These are phyloP conservation scores for Acidomyces sp. DNA, from an alignment of 495 filamentous ascomycete genomes.

Conservation along the genomic window DNA sequence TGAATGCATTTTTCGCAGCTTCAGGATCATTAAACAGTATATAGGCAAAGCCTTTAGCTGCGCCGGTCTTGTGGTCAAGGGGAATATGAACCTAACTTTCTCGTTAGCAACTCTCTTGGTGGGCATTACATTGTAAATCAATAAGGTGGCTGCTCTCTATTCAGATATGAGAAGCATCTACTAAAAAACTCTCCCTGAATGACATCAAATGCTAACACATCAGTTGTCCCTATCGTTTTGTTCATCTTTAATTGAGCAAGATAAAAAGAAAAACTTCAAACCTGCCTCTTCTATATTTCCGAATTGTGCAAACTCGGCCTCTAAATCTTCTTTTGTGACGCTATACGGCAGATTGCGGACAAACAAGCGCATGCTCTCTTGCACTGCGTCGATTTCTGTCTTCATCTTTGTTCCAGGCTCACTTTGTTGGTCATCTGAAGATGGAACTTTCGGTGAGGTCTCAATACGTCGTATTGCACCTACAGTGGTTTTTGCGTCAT, in stretches of 20 bases:
- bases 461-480: too few relatives aligned
- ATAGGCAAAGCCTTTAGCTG: slow-evolving; percentile 80
- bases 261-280: slow-evolving; percentile 16
- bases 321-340: slow-evolving; percentile 63
- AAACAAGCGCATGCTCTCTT: slow-evolving; percentile 59
- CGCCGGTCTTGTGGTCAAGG: slow-evolving; percentile 47
- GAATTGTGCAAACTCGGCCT: slow-evolving; percentile 52
- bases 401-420: slow-evolving; percentile 71
- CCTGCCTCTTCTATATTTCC: slow-evolving; percentile 81
- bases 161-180: slow-evolving; percentile 63
- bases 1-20: slow-evolving; percentile 63
- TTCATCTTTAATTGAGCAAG: slow-evolving; percentile 50
- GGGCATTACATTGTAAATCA: slow-evolving; percentile 18
- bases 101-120: too few relatives aligned
- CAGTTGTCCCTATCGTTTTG: slow-evolving; percentile 98
- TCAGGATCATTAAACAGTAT: slow-evolving; percentile 58
- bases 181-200: slow-evolving; percentile 55
- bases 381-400: slow-evolving; percentile 41
- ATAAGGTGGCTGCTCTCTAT: slow-evolving; percentile 11
- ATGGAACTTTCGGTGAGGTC: too few relatives aligned
- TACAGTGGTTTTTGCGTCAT: too few relatives aligned
- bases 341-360: slow-evolving; percentile 78
- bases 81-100: slow-evolving; percentile 62
- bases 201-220: slow-evolving; percentile 60
- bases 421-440: slow-evolving; percentile 84